phyloP scores from a whole-genome alignment of 495 filamentous ascomycete species.

The Penicillium canariense region DNA sequence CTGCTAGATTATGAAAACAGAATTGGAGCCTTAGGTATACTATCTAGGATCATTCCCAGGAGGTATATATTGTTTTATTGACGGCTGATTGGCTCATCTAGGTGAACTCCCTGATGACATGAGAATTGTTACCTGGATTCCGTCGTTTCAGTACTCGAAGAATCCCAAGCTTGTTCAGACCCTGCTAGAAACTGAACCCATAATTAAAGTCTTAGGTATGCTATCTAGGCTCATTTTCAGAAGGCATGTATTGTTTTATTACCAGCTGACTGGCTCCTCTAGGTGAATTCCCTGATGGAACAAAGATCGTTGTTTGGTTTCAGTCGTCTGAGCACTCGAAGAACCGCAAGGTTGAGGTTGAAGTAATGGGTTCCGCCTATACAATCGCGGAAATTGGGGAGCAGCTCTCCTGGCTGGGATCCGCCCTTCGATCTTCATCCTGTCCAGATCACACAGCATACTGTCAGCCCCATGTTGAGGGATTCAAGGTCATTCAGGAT shows the following conservation, averaged over 20 bases:
- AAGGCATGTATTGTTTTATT: background rate
- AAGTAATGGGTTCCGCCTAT: background rate
- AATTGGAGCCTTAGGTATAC: background rate
- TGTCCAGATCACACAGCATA: background rate
- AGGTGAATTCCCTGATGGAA: background rate
- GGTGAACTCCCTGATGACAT: background rate
- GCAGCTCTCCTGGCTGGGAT: constrained; percentile 6
- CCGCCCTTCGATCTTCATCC: background rate
- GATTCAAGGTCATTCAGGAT: background rate
- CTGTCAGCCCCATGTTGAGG: background rate
- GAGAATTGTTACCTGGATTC: background rate
- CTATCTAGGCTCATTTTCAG: background rate
- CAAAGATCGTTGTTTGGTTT: background rate
- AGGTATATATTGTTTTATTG: background rate
- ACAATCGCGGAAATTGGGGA: constrained; percentile 4
- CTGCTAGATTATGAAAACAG: background rate
- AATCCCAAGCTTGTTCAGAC: background rate
- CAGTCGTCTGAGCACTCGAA: background rate
- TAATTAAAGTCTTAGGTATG: background rate
- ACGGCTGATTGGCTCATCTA: background rate
- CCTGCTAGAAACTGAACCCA: background rate
- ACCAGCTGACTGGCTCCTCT: background rate
- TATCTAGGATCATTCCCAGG: background rate
- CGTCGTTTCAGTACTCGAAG: background rate
- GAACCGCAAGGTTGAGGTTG: background rate